Evolutionary conservation across 2,329 filamentous ascomycete species (phyloP), one percentile per base, ranked within the genome.

Genomic region (Pyricularia sp.): DNA sequence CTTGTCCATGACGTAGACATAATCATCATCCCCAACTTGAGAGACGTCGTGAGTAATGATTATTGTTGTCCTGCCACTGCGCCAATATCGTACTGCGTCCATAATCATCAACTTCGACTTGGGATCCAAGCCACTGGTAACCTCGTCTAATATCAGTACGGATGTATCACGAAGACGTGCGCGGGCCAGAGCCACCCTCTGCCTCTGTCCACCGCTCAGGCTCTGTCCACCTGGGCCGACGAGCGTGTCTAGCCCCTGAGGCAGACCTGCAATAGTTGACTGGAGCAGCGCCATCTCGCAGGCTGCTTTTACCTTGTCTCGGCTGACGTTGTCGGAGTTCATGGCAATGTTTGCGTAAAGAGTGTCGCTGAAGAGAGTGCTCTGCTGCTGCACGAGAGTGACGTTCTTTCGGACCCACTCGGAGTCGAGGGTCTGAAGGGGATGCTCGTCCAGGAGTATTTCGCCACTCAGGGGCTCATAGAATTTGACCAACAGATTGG

Each of bases 31-130:
- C 4, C 77, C 73, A 10, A 97, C 93, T 68, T 93, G 89, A 0
- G 85, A 82, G 35, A 94, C 83, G 68, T 97, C 91, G 71, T 97
- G 93, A 0, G 94, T 97, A 70, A 97, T 93, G 68, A 97, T 85
- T 63, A 97, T 90, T 0, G 93, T 97, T 0, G 93, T 97, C 73
- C 90, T 94, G 0, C 84, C 88, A 44, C 77, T 78, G 26, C 94
- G 82, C 93, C 92, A 97, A 24, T 82, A 72, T 8, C 91, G 82
- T 64, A 97, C 88, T 0, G 87, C 84, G 57, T 89, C 84, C 80
- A 96, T 88, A 49, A 96, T 82, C 13, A 86, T 74, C 0, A 77
- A 77, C 67, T 88, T 83, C 65, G 83, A 93, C 10, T 82, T 79
- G n/a, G 87, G 84, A 70, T 97, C 93, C 10, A 97, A 78, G 0